Evolutionary conservation across 257 asterid species (phyloP).

Genomic region (Capsicum rhomboideum): DNA sequence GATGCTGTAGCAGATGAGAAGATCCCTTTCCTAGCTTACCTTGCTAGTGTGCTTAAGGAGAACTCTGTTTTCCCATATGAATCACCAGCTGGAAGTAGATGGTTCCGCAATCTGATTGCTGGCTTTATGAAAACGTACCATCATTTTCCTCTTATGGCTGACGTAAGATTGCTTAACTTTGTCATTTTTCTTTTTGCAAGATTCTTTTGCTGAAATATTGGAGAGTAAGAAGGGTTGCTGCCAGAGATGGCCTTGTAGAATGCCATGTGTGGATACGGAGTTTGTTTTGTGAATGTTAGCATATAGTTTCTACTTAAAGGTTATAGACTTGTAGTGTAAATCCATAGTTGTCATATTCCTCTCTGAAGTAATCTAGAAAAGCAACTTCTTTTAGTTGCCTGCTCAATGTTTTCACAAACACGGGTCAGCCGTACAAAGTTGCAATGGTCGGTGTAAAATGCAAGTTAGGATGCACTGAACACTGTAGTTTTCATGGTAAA

Average conservation of each 20-base stretch:
- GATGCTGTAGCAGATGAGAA: constrained; percentile 99
- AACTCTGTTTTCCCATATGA: constrained; percentile 76
- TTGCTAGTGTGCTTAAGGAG: constrained; percentile 76
- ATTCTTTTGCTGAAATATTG: not conserved
- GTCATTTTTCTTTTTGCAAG: not conserved
- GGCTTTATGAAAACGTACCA: constrained; percentile 90
- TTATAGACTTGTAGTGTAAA: not conserved
- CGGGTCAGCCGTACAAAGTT: not conserved
- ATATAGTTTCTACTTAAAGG: not conserved
- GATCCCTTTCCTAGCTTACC: constrained; percentile 94
- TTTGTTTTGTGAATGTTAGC: not conserved
- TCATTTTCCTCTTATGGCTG: constrained; percentile 81
- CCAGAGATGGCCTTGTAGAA: not conserved
- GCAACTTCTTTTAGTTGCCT: not conserved
- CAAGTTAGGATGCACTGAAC: not conserved
- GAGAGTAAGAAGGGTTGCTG: not conserved
- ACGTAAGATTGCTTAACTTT: constrained; percentile 48
- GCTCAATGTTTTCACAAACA: not conserved
- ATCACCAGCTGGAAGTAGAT: constrained; percentile 93
- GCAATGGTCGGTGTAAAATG: not conserved
- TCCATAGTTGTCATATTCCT: not conserved
- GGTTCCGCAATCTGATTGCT: constrained; percentile 77
- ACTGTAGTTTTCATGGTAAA: not conserved
- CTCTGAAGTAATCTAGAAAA: not conserved
- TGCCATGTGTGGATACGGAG: not conserved